Conservation (phyloP, 257 asterid genomes). For the Ehretia macrophylla region DNA sequence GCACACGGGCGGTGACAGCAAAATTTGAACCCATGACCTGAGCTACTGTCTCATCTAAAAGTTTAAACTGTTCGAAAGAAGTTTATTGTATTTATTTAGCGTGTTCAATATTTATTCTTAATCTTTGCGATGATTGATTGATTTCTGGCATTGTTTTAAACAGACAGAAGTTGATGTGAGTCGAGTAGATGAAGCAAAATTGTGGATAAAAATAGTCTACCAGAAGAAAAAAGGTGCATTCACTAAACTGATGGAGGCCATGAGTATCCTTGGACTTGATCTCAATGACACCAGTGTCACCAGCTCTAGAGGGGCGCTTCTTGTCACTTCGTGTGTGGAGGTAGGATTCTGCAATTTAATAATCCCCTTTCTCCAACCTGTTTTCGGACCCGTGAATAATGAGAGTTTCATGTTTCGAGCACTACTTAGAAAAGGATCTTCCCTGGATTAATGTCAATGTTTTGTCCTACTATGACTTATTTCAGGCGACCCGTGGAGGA, state of each 20-base stretch:
- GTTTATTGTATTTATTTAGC: no score
- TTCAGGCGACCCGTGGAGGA: conserved; percentile 49
- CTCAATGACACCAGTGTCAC: conserved; percentile 55
- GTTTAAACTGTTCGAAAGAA: no score
- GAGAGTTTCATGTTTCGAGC: not conserved
- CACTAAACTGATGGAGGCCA: conserved; percentile 63
- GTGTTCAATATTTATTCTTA: no score
- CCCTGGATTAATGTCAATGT: no score
- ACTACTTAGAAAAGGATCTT: no score
- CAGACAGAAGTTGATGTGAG: conserved; percentile 57
- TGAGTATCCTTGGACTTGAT: conserved; percentile 50
- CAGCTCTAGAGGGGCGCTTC: conserved; percentile 55
- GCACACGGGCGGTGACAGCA: no score
- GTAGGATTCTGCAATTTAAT: conserved; percentile 16
- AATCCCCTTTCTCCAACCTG: not conserved
- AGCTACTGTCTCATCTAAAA: no score
- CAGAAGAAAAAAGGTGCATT: conserved; percentile 51
- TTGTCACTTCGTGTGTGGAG: conserved; percentile 56
- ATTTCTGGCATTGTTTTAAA: not conserved
- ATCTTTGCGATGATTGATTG: no score
- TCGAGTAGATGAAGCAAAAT: conserved; percentile 45
- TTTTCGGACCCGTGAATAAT: not conserved
- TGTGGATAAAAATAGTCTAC: conserved; percentile 63
- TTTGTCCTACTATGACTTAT: no score
- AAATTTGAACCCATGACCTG: no score